Conservation (phyloP, 139 green algal species). For the Zygnema circumcarinatum region DNA sequence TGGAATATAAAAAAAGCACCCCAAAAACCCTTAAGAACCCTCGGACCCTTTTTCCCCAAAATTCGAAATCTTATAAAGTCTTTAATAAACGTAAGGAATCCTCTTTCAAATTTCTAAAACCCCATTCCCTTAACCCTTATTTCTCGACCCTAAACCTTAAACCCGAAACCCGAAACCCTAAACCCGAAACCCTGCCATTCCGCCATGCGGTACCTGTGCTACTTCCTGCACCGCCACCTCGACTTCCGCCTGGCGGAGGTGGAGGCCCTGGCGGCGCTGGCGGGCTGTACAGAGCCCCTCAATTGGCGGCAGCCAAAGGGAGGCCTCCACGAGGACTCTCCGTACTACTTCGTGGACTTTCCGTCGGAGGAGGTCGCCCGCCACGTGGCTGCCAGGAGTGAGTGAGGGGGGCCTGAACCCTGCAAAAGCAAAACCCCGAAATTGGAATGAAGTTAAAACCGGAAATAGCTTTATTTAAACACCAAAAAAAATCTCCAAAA, state of each 20-base stretch:
- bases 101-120: neutral
- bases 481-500: too few relatives aligned
- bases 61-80: neutral
- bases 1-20: neutral
- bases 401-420: too few relatives aligned
- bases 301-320: slow-evolving; percentile 36
- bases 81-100: neutral
- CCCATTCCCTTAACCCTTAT: neutral
- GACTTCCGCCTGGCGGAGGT: slow-evolving; percentile 54
- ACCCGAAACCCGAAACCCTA: neutral
- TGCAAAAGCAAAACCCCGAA: too few relatives aligned
- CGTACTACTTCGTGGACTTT: slow-evolving; percentile 53
- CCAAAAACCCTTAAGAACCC: neutral
- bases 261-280: slow-evolving; percentile 42
- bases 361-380: slow-evolving; percentile 47
- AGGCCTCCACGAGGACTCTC: slow-evolving; percentile 46
- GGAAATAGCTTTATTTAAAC: too few relatives aligned
- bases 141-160: neutral
- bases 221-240: slow-evolving; percentile 54
- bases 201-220: slow-evolving; percentile 58
- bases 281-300: slow-evolving; percentile 9
- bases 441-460: too few relatives aligned
- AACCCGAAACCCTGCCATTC: neutral
- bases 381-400: slow-evolving; percentile 31
- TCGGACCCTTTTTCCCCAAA: neutral